Evolutionary conservation across 257 asterid species (phyloP).

Genomic region (Lithospermum erythrorhizon): DNA sequence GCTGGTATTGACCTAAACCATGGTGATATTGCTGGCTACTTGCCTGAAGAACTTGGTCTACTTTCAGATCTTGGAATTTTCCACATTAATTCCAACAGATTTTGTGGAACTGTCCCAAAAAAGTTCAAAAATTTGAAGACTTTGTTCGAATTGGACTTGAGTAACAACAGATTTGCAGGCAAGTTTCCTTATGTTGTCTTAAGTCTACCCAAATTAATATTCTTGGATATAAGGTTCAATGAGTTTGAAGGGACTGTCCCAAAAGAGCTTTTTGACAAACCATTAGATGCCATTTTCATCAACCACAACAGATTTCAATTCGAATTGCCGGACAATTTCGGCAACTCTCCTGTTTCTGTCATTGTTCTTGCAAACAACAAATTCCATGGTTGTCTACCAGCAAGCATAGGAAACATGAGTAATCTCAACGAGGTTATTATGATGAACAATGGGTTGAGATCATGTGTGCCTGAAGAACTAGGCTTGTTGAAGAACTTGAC

Average conservation of each 20-base stretch:
- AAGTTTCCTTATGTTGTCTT: constrained; percentile 78
- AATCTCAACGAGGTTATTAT: constrained; percentile 55
- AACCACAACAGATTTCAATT: constrained; percentile 66
- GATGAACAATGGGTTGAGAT: constrained; percentile 60
- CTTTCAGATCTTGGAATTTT: constrained; percentile 73
- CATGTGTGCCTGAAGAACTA: constrained; percentile 69
- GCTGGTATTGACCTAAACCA: constrained; percentile 86
- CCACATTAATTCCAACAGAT: constrained; percentile 73
- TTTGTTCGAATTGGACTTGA: constrained; percentile 67
- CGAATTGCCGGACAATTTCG: constrained; percentile 78
- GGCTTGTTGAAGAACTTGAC: constrained; percentile 63
- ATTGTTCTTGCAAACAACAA: constrained; percentile 63
- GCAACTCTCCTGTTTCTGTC: constrained; percentile 85
- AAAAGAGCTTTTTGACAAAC: constrained; percentile 50
- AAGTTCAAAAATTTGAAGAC: constrained; percentile 41
- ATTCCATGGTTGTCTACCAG: constrained; percentile 79
- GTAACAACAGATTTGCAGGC: constrained; percentile 84
- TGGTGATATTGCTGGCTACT: constrained; percentile 81
- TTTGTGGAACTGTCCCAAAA: constrained; percentile 61
- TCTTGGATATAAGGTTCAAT: constrained; percentile 57
- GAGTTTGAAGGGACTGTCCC: constrained; percentile 88
- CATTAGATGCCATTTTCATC: constrained; percentile 74
- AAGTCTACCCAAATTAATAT: constrained; percentile 45
- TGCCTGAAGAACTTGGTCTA: constrained; percentile 75
- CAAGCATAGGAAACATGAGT: constrained; percentile 71